Evolutionary conservation across 768 basidiomycete species (phyloP).

Genomic region (Hebeloma cylindrosporum): DNA sequence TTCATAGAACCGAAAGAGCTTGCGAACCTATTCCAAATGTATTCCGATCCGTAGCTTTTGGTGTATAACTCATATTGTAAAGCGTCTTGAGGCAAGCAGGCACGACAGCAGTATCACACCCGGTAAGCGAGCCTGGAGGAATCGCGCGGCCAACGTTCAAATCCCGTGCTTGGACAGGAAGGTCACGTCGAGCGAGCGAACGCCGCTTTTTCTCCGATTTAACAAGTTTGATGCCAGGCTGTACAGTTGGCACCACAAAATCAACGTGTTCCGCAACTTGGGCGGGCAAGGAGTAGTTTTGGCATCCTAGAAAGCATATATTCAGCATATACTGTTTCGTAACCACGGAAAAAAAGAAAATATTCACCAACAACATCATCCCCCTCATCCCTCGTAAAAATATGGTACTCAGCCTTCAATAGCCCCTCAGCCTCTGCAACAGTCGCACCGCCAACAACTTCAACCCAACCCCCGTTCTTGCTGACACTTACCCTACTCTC

Average conservation of each 20-base stretch:
- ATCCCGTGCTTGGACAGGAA: background rate
- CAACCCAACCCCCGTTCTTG: constrained; percentile 41
- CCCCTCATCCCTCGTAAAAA: constrained; percentile 42
- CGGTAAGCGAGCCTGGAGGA: constrained; percentile 12
- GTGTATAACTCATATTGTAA: constrained; percentile 27
- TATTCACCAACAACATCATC: constrained; percentile 39
- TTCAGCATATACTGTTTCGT: background rate
- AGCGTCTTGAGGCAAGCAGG: constrained; percentile 33
- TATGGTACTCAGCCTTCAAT: constrained; percentile 44
- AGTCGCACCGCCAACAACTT: constrained; percentile 39
- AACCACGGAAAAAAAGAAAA: background rate
- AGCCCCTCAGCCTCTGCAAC: constrained; percentile 41
- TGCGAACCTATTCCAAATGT: constrained; percentile 30
- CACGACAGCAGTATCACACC: constrained; percentile 33
- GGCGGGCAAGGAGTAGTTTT: constrained; percentile 36
- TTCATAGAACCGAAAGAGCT: background rate
- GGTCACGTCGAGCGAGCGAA: constrained; percentile 1
- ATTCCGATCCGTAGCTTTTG: constrained; percentile 23
- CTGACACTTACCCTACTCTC: constrained; percentile 36
- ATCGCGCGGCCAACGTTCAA: background rate
- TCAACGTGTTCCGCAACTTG: constrained; percentile 39
- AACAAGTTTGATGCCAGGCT: constrained; percentile 30
- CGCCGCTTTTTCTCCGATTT: background rate
- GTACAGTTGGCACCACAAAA: constrained; percentile 38
- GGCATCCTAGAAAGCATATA: constrained; percentile 28